These are phyloP conservation scores for Clitopilus hobsonii DNA, from an alignment of 768 basidiomycete species.

Conservation along the genomic window DNA sequence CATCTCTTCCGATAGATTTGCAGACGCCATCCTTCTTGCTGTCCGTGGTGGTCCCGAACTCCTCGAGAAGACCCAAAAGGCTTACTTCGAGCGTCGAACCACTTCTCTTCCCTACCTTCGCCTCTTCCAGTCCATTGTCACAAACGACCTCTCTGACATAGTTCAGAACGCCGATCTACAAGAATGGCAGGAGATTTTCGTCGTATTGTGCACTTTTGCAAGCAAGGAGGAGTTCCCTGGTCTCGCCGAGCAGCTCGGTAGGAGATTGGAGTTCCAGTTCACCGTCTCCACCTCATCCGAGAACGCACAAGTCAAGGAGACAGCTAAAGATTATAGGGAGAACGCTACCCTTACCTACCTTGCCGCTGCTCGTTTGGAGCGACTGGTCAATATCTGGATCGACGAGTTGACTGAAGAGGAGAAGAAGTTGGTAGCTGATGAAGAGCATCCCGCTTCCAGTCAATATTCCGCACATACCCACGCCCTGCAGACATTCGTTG, in stretches of 20 bases:
- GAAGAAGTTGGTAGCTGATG: slow-evolving; percentile 36
- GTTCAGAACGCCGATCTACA: slow-evolving; percentile 93
- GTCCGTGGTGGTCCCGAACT: slow-evolving; percentile 88
- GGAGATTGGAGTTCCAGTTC: slow-evolving; percentile 84
- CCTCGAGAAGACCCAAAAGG: slow-evolving; percentile 82
- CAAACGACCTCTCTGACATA: slow-evolving; percentile 86
- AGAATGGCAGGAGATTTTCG: slow-evolving; percentile 97
- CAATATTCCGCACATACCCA: slow-evolving; percentile 77
- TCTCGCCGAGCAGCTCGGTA: slow-evolving; percentile 90
- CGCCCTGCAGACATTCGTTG: slow-evolving; percentile 89
- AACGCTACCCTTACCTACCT: slow-evolving; percentile 92
- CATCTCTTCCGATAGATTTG: slow-evolving; percentile 82
- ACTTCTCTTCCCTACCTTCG: slow-evolving; percentile 81
- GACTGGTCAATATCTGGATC: slow-evolving; percentile 86
- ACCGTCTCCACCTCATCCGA: slow-evolving; percentile 51
- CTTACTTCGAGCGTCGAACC: slow-evolving; percentile 86
- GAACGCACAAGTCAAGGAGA: slow-evolving; percentile 32
- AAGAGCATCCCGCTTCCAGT: slow-evolving; percentile 39
- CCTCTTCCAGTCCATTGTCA: slow-evolving; percentile 91
- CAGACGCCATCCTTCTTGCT: slow-evolving; percentile 92
- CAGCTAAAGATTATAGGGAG: slow-evolving; percentile 58
- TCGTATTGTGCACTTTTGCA: slow-evolving; percentile 94
- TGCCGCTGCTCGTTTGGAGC: slow-evolving; percentile 84
- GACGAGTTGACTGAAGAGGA: slow-evolving; percentile 91
- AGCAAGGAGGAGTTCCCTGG: slow-evolving; percentile 75